A percentile compares a stretch with the other conserved stretches of the same genome.
Conservation (phyloP, 768 basidiomycete genomes). For the Macrolepiota fuliginosa region DNA sequence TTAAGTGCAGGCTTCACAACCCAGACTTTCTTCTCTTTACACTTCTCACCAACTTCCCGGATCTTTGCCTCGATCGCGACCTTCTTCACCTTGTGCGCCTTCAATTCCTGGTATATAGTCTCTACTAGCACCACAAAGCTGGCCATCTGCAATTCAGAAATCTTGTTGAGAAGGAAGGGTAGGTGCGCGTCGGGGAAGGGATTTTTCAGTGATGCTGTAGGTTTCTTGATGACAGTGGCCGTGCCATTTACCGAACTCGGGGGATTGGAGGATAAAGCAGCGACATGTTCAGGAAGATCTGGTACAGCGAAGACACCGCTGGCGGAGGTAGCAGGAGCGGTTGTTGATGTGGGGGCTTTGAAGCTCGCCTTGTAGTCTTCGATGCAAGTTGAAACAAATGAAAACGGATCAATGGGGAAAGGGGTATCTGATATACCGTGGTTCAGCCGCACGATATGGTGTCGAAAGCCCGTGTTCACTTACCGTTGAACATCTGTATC, state of each 20-base stretch:
- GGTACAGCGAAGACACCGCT: slow-evolving; percentile 45
- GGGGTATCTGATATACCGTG: slow-evolving; percentile 54
- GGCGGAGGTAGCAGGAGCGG: slow-evolving; percentile 11
- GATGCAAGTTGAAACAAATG: slow-evolving; percentile 52
- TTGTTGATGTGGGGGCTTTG: slow-evolving; percentile 17
- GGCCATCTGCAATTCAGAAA: slow-evolving; percentile 55
- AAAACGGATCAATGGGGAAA: slow-evolving; percentile 75
- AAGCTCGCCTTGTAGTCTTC: slow-evolving; percentile 34
- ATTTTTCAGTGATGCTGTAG: slow-evolving; percentile 42
- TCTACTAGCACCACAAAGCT: slow-evolving; percentile 71
- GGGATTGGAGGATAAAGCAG: slow-evolving; percentile 13
- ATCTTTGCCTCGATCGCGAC: slow-evolving; percentile 82
- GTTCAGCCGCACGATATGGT: slow-evolving; percentile 5
- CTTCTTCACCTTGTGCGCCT: slow-evolving; percentile 74
- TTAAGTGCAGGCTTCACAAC: slow-evolving; percentile 48
- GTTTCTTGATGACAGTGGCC: slow-evolving; percentile 26
- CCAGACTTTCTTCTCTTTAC: slow-evolving; percentile 74
- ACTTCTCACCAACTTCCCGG: slow-evolving; percentile 72
- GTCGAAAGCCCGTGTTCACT: slow-evolving; percentile 9
- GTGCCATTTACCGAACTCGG: slow-evolving; percentile 9
- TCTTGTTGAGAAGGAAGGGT: slow-evolving; percentile 58
- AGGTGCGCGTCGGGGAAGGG: slow-evolving; percentile 70
- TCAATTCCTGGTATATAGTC: slow-evolving; percentile 67
- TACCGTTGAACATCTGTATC: slow-evolving; percentile 86
- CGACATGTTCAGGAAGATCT: slow-evolving; percentile 31